These are phyloP conservation scores for Saccharomyces hybrid DNA, from an alignment of 1,139 yeast genomes.

Conservation along the genomic window DNA sequence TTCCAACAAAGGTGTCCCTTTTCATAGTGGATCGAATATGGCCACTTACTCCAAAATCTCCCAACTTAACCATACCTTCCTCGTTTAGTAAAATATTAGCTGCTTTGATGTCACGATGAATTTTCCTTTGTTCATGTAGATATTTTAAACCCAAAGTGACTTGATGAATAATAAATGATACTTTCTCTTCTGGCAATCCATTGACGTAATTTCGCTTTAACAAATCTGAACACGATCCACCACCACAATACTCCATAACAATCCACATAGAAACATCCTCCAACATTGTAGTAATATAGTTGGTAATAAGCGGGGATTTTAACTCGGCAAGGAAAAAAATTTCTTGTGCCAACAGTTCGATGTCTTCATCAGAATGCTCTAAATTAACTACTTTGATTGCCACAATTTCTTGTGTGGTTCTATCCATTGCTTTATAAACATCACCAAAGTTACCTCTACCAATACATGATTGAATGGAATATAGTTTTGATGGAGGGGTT, in stretches of 20 bases:
- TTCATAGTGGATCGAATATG: conserved; percentile 57
- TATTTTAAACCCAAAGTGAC: conserved; percentile 61
- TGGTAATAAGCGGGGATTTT: conserved; percentile 56
- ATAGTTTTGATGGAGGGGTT: conserved; percentile 31
- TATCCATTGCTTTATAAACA: conserved; percentile 54
- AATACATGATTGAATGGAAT: conserved; percentile 48
- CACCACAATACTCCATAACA: conserved; percentile 89
- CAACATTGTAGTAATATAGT: conserved; percentile 56
- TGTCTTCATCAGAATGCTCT: conserved; percentile 68
- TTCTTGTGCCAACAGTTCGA: conserved; percentile 62
- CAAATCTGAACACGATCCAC: conserved; percentile 81
- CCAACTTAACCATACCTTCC: conserved; percentile 58
- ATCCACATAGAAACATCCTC: conserved; percentile 70
- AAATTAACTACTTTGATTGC: conserved; percentile 77
- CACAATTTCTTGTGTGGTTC: conserved; percentile 33
- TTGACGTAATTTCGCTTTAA: conserved; percentile 41
- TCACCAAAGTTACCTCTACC: conserved; percentile 88
- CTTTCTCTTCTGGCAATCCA: conserved; percentile 49
- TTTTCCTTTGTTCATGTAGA: conserved; percentile 61
- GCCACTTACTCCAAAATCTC: conserved; percentile 86
- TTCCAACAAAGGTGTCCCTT: conserved; percentile 74
- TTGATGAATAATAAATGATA: conserved; percentile 51
- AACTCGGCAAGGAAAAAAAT: conserved; percentile 63
- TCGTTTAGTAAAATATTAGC: conserved; percentile 69
- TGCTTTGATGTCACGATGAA: conserved; percentile 82